Evolutionary conservation across 1,284 basidiomycete species (phyloP), one percentile per base, ranked within the genome.

Genomic region (Cutaneotrichosporon sp.): DNA sequence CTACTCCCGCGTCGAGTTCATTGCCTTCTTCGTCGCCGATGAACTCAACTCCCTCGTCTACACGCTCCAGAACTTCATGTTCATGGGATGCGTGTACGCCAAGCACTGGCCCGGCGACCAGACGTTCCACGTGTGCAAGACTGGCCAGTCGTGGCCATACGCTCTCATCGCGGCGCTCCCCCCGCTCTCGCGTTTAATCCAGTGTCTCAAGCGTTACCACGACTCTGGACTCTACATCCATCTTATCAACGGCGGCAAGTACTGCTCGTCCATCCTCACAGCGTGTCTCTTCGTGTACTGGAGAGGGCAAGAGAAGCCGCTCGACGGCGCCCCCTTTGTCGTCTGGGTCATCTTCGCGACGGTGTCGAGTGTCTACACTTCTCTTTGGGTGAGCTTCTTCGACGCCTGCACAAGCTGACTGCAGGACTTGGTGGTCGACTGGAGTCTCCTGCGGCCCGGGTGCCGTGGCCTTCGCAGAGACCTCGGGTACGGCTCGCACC

Each of bases 211-310:
- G 70, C 91, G 95, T 82, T 97, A 88, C 76, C 79, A 79, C 42
- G 94, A 97, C 75, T 91, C 90, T 9, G 81, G 82, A 46, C 79
- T 89, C 31, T 71, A 81, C 29, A 89, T 89, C 0, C 93, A 97
- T 82, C 81, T 97, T 33, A 85, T 97, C 74, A 97, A 97, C 67
- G 92, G 89, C 58, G 63, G 90, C 10, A 93, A 93, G 79, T 94
- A 94, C 71, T 81, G 79, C 4, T 81, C 83, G 46, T 87, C 87
- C 0, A 87, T 93, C 18, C 43, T 88, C 1, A 83, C 83, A 52
- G 87, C 86, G 70, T 72, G 87, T 6, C 83, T 85, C 59, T 93
- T 90, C 72, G 89, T 83, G 65, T 74, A 85, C 50, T 95, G 92
- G 92, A 82, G 89, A 67, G 81, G 86, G 56, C 76, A 84, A 63